Evolutionary conservation across 2,329 filamentous ascomycete genomes (phyloP), one percentile per base, ranked within the genome.

Genomic region (Fusarium graminum): DNA sequence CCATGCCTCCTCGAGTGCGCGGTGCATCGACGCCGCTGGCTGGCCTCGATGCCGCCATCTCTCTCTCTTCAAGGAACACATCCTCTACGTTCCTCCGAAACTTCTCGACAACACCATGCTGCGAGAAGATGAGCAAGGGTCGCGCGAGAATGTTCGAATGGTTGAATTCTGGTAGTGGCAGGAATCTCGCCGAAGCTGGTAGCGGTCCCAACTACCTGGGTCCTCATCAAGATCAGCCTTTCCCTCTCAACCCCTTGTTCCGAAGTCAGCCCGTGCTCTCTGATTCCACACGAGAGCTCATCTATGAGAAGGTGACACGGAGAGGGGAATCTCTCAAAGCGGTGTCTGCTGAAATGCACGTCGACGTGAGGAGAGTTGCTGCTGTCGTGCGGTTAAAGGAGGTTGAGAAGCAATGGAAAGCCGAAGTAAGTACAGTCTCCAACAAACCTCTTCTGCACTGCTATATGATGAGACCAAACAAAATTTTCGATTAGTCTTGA

Each of bases 401-500:
- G 77, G 83, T 97, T 68, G 93, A 97, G 81, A 93, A 90, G 80
- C 83, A 90, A 68, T 93, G 90, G 92, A 77, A 85, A 65, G 77
- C 82, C 72, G 84, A 94, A 83, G 94, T 97, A 85, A 85, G 92
- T 76, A 56, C 39, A 56, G 51, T 30, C 28, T 45, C 46, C 44
- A 26, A 30, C 53, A 47, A 57, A 32, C 13, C 13, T 46, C 10
- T 36, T 25, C 46, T 47, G 16, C 22, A 43, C 25, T 34, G 47
- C 68, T 58, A 62, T 74, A 79, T 88, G 86, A 88, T 88, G 86
- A 79, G 73, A 87, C 75, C 80, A 92, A 86, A 83, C 81, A 87
- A 85, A 86, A 88, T 89, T 90, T 90, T 91, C 94, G 94, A 97
- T 98, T 97, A 97, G 94, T 98, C 94, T 97, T 96, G 85, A 97